Conservation (phyloP, 169 alveolate species). For the Plasmodium cynomolgi region DNA sequence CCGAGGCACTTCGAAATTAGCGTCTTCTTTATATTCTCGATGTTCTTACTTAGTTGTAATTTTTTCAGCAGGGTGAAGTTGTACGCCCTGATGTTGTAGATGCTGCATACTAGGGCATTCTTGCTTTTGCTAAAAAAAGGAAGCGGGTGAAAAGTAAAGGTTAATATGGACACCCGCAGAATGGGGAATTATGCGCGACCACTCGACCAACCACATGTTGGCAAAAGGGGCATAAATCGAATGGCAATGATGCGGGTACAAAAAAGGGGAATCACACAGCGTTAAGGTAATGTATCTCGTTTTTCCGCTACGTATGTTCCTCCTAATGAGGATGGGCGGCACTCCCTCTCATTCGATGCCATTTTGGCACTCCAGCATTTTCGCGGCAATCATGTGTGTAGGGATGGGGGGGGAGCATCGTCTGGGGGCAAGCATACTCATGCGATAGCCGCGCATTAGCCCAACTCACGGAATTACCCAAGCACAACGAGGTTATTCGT, state of each 20-base stretch:
- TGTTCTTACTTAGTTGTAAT: conserved; percentile 30
- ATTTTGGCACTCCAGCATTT: neutral
- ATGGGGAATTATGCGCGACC: neutral
- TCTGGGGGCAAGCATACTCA: neutral
- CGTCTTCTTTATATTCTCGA: conserved; percentile 47
- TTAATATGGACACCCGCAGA: neutral
- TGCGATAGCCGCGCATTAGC: neutral
- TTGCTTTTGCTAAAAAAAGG: conserved; percentile 34
- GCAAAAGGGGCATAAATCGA: neutral
- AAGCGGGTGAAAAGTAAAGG: neutral
- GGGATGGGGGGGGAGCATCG: no score
- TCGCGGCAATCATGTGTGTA: no score
- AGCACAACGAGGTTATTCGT: conserved; percentile 33
- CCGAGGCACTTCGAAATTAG: conserved; percentile 26
- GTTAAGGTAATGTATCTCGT: neutral
- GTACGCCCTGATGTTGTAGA: conserved; percentile 28
- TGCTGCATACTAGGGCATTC: conserved; percentile 33
- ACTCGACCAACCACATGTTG: neutral
- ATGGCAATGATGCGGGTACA: neutral
- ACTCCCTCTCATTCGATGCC: neutral
- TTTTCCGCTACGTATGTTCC: no score
- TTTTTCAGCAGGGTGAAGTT: conserved; percentile 37
- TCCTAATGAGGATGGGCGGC: neutral
- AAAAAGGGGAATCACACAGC: neutral
- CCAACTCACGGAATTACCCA: conserved; percentile 22